Evolutionary conservation across 2,329 filamentous ascomycete species (phyloP), one percentile per base, ranked within the genome.

Genomic region (Aureobasidium zeae): DNA sequence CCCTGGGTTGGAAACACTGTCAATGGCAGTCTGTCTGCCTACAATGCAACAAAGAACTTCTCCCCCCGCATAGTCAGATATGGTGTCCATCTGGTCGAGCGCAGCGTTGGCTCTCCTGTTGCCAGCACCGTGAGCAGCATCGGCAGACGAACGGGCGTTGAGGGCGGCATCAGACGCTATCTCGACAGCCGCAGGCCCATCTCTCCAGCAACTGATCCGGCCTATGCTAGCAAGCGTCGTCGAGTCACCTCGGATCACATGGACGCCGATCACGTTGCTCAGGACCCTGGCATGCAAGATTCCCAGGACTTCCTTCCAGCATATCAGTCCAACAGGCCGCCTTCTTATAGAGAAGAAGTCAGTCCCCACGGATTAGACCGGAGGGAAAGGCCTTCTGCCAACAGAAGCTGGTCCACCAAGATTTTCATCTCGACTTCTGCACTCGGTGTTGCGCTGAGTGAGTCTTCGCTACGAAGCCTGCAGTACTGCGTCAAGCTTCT

Each of bases 401-500:
- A 69, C 22, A 53, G 58, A 9, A 61, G 54, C 29, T 93, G 87
- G 86, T 85, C 84, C 49, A 85, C 83, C 9, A 57, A 87, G 11
- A 69, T 95, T 13, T 83, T 94, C 52, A 84, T 94, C 60, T 88
- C 86, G 4, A 95, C 89, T 0, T 94, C 87, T 1, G 89, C 87
- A 0, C 73, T 96, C 1, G 87, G 87, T 50, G 81, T 94, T 12
- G 87, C 91, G 1, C 86, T 98, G 74, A 93, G 83, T 55, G 83
- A 93, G 13, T 83, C 91, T 56, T 94, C 86, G 16, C 67, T 95
- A 7, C 77, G 80, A 39, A 91, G 83, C 49, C 68, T 98, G 30
- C 86, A 85, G 54, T 89, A 86, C 55, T 95, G 88, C 51, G 68
- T 96, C 2, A 74, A 74, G 17, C 84, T 87, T 72, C 69, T 96